Evolutionary conservation across 768 basidiomycete genomes (phyloP).

Genomic region (Coprinellus micaceus): DNA sequence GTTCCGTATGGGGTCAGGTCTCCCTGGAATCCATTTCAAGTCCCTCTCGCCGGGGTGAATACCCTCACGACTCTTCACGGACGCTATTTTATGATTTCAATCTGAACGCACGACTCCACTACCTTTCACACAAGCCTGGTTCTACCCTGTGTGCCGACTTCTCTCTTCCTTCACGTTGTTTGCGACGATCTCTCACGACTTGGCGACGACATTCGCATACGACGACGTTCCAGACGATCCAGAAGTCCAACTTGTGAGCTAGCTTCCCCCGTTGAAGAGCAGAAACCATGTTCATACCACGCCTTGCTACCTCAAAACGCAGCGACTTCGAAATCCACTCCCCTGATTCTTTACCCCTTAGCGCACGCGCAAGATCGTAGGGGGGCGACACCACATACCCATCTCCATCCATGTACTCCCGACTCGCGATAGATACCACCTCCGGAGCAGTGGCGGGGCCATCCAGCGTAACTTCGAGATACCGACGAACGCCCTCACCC

Average conservation of each 20-base stretch:
- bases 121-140: background rate
- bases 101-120: background rate
- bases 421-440: slow-evolving; percentile 49
- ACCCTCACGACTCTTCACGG: background rate
- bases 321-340: background rate
- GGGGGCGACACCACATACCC: background rate
- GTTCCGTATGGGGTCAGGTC: background rate
- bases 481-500: slow-evolving; percentile 28
- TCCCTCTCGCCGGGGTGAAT: background rate
- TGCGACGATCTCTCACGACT: background rate
- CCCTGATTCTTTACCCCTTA: background rate
- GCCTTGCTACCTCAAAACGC: background rate
- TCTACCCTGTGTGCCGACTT: background rate
- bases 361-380: background rate
- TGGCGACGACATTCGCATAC: background rate
- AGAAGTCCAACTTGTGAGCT: background rate
- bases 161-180: background rate
- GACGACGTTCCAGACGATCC: background rate
- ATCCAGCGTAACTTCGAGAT: slow-evolving; percentile 26
- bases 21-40: background rate
- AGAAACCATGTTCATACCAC: background rate
- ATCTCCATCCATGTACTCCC: slow-evolving; percentile 36
- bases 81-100: background rate
- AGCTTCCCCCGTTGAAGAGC: background rate
- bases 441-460: slow-evolving; percentile 29